Conservation (phyloP, 2,329 filamentous ascomycete genomes). For the Aspergillus sp. region DNA sequence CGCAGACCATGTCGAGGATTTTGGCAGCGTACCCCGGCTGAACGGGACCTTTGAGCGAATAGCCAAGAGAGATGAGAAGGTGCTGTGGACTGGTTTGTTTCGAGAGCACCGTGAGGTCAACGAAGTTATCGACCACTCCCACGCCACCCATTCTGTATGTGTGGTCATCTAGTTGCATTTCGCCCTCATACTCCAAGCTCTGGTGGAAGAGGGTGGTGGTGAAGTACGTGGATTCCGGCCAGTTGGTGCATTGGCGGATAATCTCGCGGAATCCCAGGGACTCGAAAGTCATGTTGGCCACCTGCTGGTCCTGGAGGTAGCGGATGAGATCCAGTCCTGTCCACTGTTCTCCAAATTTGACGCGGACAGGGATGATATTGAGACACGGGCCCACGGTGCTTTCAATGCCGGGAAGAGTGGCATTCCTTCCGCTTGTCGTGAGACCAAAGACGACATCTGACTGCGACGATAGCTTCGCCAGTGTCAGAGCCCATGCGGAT, state of each 20-base stretch:
- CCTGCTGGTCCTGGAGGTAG: constrained; percentile 57
- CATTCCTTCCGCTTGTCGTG: constrained; percentile 64
- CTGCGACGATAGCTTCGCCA: constrained; percentile 54
- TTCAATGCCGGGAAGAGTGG: constrained; percentile 55
- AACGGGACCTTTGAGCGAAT: constrained; percentile 37
- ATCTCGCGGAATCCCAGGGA: constrained; percentile 57
- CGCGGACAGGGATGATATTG: constrained; percentile 65
- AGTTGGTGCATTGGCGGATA: constrained; percentile 42
- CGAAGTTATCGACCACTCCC: constrained; percentile 40
- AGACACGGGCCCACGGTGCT: constrained; percentile 64
- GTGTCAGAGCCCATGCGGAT: constrained; percentile 63
- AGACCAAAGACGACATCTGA: constrained; percentile 65
- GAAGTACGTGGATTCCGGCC: constrained; percentile 42
- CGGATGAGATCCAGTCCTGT: constrained; percentile 54
- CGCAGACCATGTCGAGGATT: constrained; percentile 41
- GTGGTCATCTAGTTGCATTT: constrained; percentile 38
- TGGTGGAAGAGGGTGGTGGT: constrained; percentile 43
- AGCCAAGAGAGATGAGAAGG: constrained; percentile 37
- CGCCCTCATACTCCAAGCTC: constrained; percentile 34
- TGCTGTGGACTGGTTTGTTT: constrained; percentile 32
- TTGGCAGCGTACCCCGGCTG: constrained; percentile 32
- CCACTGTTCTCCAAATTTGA: constrained; percentile 54
- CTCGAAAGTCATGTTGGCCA: constrained; percentile 56
- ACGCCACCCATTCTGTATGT: constrained; percentile 39
- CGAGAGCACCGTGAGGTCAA: constrained; percentile 41